Conservation (phyloP, 768 basidiomycete species). For the Mycena albidolilacea region DNA sequence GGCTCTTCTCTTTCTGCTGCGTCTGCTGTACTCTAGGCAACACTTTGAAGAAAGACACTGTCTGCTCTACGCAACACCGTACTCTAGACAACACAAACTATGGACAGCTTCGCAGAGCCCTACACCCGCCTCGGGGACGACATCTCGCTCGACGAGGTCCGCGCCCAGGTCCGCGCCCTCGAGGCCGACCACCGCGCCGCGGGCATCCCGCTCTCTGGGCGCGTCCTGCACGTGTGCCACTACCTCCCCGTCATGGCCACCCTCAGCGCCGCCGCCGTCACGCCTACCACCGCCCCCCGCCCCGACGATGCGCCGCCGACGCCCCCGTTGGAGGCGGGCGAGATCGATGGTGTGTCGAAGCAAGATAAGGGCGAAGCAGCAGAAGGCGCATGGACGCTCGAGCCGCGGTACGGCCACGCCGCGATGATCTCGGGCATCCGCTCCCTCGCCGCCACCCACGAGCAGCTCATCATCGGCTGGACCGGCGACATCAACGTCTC, state of each 20-base stretch:
- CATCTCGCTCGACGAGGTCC: conserved; percentile 80
- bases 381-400: conserved; percentile 75
- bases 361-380: conserved; percentile 16
- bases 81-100: conserved; percentile 38
- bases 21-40: too few species aligned
- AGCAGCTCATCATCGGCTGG: conserved; percentile 95
- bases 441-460: conserved; percentile 85
- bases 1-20: too few species aligned
- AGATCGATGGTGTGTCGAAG: not conserved
- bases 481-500: conserved; percentile 80
- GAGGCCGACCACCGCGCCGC: conserved; percentile 80
- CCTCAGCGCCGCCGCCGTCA: conserved; percentile 64
- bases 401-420: conserved; percentile 88
- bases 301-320: conserved; percentile 55
- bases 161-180: conserved; percentile 77
- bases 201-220: conserved; percentile 84
- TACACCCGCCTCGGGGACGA: conserved; percentile 76
- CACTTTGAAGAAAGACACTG: too few species aligned
- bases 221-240: conserved; percentile 94
- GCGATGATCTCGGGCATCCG: conserved; percentile 97
- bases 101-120: conserved; percentile 84
- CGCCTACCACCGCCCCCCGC: conserved; percentile 87
- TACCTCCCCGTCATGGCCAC: conserved; percentile 87
- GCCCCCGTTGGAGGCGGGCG: not conserved
- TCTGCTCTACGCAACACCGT: too few species aligned